These are phyloP conservation scores for Pharus latifolius DNA, from an alignment of 176 grass and related monocot species.

Conservation along the genomic window DNA sequence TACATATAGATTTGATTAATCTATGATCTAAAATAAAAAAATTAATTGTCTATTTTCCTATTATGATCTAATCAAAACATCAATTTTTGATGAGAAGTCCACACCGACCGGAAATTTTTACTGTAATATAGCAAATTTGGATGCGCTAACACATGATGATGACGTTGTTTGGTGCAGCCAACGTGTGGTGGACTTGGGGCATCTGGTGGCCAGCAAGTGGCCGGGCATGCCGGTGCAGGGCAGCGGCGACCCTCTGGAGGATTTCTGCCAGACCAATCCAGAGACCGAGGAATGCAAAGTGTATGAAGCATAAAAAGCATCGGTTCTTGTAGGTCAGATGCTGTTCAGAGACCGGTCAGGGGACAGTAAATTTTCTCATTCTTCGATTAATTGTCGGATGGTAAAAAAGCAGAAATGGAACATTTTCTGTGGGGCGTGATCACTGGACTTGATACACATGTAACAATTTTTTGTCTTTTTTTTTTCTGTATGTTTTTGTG, in stretches of 20 bases:
- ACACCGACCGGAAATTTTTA: too few relatives aligned
- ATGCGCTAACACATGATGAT: too few relatives aligned
- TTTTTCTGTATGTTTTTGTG: background rate
- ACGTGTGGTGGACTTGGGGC: conserved; percentile 85
- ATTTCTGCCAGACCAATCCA: conserved; percentile 92
- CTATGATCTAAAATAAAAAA: too few relatives aligned
- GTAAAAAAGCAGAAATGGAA: background rate
- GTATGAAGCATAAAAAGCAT: conserved; percentile 46
- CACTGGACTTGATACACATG: conserved; percentile 2
- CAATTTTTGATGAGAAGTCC: too few relatives aligned
- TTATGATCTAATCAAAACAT: too few relatives aligned
- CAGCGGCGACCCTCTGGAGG: conserved; percentile 87
- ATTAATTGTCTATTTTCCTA: too few relatives aligned
- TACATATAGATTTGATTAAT: too few relatives aligned
- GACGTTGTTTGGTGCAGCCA: conserved; percentile 36
- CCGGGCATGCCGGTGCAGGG: conserved; percentile 25
- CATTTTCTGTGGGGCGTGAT: background rate
- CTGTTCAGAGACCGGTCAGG: background rate
- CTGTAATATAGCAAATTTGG: too few relatives aligned
- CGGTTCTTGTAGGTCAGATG: background rate
- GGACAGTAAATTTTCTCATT: background rate
- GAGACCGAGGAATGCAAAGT: conserved; percentile 88
- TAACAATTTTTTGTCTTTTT: too few relatives aligned
- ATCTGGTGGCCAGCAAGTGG: conserved; percentile 89
- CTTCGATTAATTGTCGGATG: background rate